Percentiles rank a stretch among this genome's conserved stretches.
These are phyloP conservation scores for Adiantum capillusveneris DNA, from an alignment of 75 land plant species.

Conservation along the genomic window DNA sequence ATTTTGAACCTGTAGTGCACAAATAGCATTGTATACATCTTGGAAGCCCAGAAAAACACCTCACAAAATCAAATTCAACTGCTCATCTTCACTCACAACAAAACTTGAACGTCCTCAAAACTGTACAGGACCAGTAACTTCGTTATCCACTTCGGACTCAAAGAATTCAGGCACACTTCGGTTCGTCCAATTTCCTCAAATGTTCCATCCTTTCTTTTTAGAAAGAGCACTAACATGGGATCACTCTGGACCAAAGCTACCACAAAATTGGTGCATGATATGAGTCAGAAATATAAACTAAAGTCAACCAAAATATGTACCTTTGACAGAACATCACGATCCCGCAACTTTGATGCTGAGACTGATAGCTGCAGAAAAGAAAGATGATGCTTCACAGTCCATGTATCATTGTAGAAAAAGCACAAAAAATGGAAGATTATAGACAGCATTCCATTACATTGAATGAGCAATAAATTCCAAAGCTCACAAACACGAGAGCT, in stretches of 20 bases:
- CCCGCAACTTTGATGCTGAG: slow-evolving; percentile 54
- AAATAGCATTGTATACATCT: too few species aligned
- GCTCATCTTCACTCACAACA: slow-evolving; percentile 36
- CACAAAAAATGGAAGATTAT: too few species aligned
- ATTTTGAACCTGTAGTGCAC: slow-evolving; percentile 51
- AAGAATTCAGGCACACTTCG: slow-evolving; percentile 74
- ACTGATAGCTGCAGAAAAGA: slow-evolving; percentile 43
- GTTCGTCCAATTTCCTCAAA: slow-evolving; percentile 86
- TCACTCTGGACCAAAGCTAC: slow-evolving; percentile 60
- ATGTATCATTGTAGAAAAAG: too few species aligned
- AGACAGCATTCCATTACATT: too few species aligned
- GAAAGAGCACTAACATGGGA: slow-evolving; percentile 73
- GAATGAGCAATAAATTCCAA: too few species aligned
- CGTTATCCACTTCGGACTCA: slow-evolving; percentile 68
- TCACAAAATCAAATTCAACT: not conserved
- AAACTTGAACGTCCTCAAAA: slow-evolving; percentile 70
- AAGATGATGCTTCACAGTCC: too few species aligned
- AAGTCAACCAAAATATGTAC: slow-evolving; percentile 14
- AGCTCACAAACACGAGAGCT: too few species aligned
- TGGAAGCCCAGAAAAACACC: not conserved
- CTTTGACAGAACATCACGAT: slow-evolving; percentile 60
- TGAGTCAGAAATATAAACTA: not conserved
- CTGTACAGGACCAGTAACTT: slow-evolving; percentile 50
- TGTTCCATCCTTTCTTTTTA: slow-evolving; percentile 49
- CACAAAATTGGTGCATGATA: not conserved